Evolutionary conservation across 208 protist genomes (phyloP).

Genomic region (Trichomonas vaginalis): DNA sequence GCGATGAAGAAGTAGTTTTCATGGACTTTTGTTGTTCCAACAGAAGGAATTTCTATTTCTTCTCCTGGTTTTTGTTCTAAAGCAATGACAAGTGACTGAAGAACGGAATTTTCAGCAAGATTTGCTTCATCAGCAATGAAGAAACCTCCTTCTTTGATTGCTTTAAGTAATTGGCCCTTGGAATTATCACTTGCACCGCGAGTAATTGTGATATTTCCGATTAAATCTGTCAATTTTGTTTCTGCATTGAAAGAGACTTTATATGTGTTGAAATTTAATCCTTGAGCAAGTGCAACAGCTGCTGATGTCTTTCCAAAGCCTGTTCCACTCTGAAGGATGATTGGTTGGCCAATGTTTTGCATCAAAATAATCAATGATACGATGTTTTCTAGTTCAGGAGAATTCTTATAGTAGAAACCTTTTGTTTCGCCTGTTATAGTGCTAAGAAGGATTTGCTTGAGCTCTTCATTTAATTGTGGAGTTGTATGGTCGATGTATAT

Average conservation of each 20-base stretch:
- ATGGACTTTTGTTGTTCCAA: background rate
- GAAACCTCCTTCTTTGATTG: background rate
- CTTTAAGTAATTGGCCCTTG: background rate
- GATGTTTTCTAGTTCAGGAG: background rate
- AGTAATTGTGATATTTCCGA: background rate
- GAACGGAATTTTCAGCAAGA: background rate
- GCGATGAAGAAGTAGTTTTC: background rate
- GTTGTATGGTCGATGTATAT: background rate
- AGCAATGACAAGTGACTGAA: background rate
- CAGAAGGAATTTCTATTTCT: background rate
- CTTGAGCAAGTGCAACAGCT: background rate
- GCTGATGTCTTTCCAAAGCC: background rate
- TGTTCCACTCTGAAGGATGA: background rate
- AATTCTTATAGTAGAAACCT: background rate
- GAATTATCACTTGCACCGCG: background rate
- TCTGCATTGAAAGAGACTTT: background rate
- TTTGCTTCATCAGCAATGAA: constrained; percentile 12
- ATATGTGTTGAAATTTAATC: background rate
- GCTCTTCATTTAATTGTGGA: background rate
- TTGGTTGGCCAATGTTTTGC: background rate
- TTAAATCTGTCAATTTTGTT: background rate
- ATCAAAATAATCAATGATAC: background rate
- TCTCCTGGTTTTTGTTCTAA: background rate
- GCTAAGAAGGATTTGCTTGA: background rate
- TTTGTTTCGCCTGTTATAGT: background rate